A percentile compares a stretch with the other conserved stretches of the same genome.
Evolutionary conservation across 2,329 filamentous ascomycete species (phyloP).

Genomic region (Kalaharituber pfeilii): DNA sequence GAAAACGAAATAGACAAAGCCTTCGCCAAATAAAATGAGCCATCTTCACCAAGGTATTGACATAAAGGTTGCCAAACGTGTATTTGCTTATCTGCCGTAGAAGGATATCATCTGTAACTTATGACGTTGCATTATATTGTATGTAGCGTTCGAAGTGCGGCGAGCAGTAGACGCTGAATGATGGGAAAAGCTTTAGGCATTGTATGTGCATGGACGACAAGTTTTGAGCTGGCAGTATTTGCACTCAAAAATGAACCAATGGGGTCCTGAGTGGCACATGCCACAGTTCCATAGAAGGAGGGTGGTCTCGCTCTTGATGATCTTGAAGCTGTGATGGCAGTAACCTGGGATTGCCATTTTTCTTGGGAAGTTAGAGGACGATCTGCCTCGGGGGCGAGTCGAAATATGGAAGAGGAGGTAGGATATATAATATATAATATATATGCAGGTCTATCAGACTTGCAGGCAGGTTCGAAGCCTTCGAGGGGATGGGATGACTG

Average conservation of each 20-base stretch:
- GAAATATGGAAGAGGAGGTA: no score
- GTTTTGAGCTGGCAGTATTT: slow-evolving; percentile 50
- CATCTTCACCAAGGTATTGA: background rate
- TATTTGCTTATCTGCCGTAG: background rate
- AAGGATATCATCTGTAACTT: background rate
- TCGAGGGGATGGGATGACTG: no score
- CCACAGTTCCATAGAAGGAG: slow-evolving; percentile 49
- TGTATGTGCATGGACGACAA: slow-evolving; percentile 41
- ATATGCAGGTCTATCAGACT: no score
- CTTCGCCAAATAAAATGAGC: background rate
- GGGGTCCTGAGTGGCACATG: slow-evolving; percentile 45
- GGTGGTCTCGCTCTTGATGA: slow-evolving; percentile 50
- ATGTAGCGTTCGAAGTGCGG: background rate
- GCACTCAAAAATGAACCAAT: slow-evolving; percentile 54
- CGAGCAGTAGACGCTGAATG: background rate
- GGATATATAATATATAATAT: no score
- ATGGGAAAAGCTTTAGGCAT: slow-evolving; percentile 23
- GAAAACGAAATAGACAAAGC: background rate
- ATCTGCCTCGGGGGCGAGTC: no score
- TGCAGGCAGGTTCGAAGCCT: no score
- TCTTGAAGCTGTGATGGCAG: slow-evolving; percentile 45
- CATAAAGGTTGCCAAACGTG: no score
- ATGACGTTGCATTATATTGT: background rate
- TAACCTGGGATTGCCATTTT: slow-evolving; percentile 38
- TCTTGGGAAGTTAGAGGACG: background rate